Base-by-base conservation (phyloP, 352 stramenopile species). In the Pythium oligandrum region DNA sequence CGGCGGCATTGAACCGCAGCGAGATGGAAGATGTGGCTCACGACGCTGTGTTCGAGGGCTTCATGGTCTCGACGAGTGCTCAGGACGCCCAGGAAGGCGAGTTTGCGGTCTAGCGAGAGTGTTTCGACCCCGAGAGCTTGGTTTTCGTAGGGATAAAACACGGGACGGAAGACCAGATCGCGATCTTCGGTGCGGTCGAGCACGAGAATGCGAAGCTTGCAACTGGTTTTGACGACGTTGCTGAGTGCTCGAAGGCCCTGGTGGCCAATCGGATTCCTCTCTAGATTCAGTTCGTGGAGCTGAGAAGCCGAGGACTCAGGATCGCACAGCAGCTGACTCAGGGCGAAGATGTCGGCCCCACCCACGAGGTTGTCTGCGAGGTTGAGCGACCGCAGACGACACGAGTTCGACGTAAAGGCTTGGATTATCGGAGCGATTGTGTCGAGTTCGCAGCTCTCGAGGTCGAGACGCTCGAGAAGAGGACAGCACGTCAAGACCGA, bases 21-120 rank as follows among this genome's bases (percentile, higher is more conserved):
- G n/a, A n/a, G n/a, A n/a, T n/a, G n/a, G 43, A 68, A 57, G 44
- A 82, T 70, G 17, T 53, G 57, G n/a, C 63, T 32, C 35, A 85
- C 26, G 17, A 77, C 51, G 2, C 52, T 57, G 17, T 37, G 40
- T 30, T 79, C 70, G 5, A 76, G 37, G 10, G 31, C 50, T 10
- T 60, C 62, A 9, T 57, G 40, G 17, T 46, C 40, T 7, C 60
- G 44, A 0, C 55, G 32, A 2, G 40, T 31, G 4, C 30, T 31
- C 26, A 58, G 55, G 2, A 66, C 44, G 32, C 51, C 61, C 7
- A 73, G 40, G n/a, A 82, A 39, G 31, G 72, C 64, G 12, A 61
- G 38, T n/a, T 55, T 48, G 37, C 72, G 53, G 30, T 47, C 35
- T 3, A 38, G 26, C 8, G 61, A 40, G 32, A 78, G 53, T 17